Conservation (phyloP, 2,329 filamentous ascomycete species). For the Aspergillus fructus region DNA sequence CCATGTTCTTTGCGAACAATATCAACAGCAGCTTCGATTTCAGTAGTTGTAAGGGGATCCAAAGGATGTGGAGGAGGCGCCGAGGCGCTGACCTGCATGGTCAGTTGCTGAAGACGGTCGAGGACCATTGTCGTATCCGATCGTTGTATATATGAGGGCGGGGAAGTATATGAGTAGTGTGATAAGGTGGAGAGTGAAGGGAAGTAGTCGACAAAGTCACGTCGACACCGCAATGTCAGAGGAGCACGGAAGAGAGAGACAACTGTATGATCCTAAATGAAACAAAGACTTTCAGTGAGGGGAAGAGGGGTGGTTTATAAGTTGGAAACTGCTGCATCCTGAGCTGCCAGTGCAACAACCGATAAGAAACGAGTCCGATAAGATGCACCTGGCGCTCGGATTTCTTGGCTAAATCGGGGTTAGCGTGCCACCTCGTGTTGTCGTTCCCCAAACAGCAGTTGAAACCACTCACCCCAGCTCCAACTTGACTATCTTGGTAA, state of each 20-base stretch:
- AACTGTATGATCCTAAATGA: background rate
- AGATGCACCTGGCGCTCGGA: conserved; percentile 44
- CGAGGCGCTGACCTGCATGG: conserved; percentile 60
- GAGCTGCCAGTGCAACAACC: background rate
- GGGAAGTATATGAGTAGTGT: background rate
- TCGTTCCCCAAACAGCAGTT: conserved; percentile 18
- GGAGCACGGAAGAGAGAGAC: background rate
- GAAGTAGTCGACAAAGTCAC: background rate
- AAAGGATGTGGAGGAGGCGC: conserved; percentile 65
- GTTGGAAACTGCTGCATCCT: conserved; percentile 1
- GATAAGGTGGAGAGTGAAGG: background rate
- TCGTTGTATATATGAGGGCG: background rate
- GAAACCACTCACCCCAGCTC: conserved; percentile 12
- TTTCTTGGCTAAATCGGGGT: conserved; percentile 58
- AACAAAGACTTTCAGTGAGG: background rate
- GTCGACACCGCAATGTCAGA: background rate
- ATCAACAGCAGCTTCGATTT: conserved; percentile 71
- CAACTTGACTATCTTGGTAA: background rate
- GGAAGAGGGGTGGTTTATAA: conserved; percentile 10
- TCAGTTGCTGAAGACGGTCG: conserved; percentile 63
- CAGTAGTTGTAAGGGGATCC: conserved; percentile 69
- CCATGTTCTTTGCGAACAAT: conserved; percentile 69
- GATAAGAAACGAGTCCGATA: conserved; percentile 16
- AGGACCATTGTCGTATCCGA: conserved; percentile 51
- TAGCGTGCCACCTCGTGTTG: conserved; percentile 16